Conservation (phyloP, 345 rosid genomes). For the Noccaea bulbosa region DNA sequence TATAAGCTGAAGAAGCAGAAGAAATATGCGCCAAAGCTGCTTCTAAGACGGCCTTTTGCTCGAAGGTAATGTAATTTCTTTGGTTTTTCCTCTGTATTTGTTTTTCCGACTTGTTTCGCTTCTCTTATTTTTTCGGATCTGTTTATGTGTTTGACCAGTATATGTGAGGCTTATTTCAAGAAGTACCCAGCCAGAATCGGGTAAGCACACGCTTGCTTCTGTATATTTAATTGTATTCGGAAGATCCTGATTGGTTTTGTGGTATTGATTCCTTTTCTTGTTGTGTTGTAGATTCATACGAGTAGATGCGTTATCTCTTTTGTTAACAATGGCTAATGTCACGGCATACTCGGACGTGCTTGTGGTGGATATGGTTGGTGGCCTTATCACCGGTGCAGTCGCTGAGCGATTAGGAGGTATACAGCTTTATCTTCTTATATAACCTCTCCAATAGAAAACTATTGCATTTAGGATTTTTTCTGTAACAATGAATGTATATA, state of each 20-base stretch:
- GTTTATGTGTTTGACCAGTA: constrained; percentile 54
- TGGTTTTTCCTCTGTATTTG: background rate
- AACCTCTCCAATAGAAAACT: background rate
- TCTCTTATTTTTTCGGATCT: constrained; percentile 34
- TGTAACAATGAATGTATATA: constrained; percentile 8
- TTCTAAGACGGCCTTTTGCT: constrained; percentile 78
- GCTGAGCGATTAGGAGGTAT: constrained; percentile 93
- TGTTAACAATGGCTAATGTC: constrained; percentile 88
- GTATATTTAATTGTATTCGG: background rate
- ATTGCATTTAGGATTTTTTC: background rate
- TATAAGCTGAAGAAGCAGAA: constrained; percentile 88
- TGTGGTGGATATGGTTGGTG: constrained; percentile 90
- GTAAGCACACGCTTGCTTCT: constrained; percentile 47
- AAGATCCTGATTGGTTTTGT: background rate
- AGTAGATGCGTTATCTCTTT: constrained; percentile 77
- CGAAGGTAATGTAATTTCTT: constrained; percentile 58
- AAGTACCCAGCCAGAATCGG: constrained; percentile 80
- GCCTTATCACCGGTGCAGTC: constrained; percentile 92
- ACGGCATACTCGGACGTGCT: constrained; percentile 78
- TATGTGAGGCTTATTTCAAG: constrained; percentile 94
- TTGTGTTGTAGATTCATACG: constrained; percentile 64
- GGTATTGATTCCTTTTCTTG: constrained; percentile 18
- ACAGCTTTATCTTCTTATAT: background rate
- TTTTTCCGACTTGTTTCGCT: background rate
- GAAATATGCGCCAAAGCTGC: constrained; percentile 89